Percentiles rank a stretch among this genome's conserved stretches.
Conservation (phyloP, 345 rosid genomes). For the Lepidium didymum region DNA sequence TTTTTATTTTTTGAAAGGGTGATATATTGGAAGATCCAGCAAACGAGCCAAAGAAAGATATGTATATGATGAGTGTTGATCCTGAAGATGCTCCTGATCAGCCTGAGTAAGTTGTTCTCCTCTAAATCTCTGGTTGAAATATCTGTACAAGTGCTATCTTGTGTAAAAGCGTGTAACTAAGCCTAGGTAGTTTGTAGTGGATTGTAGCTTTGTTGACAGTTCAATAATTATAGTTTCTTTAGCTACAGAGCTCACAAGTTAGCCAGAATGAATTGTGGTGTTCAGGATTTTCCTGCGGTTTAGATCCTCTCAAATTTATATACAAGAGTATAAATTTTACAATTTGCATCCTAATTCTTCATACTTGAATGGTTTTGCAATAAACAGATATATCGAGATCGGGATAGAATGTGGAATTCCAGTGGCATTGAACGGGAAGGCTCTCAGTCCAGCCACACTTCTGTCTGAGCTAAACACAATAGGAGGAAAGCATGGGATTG, state of each 20-base stretch:
- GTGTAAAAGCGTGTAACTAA: too few species aligned
- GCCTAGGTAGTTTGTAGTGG: neutral
- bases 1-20: slow-evolving; percentile 40
- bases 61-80: slow-evolving; percentile 90
- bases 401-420: slow-evolving; percentile 73
- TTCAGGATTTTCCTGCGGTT: neutral
- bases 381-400: slow-evolving; percentile 54
- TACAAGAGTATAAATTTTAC: neutral
- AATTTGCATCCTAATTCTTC: neutral
- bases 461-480: slow-evolving; percentile 62
- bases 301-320: neutral
- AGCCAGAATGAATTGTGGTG: neutral
- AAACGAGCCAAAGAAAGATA: slow-evolving; percentile 81
- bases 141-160: too few species aligned
- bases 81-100: slow-evolving; percentile 84
- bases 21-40: slow-evolving; percentile 95
- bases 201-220: neutral
- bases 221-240: neutral
- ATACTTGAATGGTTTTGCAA: neutral
- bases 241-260: neutral
- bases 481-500: slow-evolving; percentile 82
- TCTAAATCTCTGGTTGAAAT: neutral
- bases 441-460: slow-evolving; percentile 70
- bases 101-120: slow-evolving; percentile 50
- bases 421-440: slow-evolving; percentile 58